phyloP scores from a whole-genome alignment of 768 basidiomycete genomes.

The Phylloporus sp. region DNA sequence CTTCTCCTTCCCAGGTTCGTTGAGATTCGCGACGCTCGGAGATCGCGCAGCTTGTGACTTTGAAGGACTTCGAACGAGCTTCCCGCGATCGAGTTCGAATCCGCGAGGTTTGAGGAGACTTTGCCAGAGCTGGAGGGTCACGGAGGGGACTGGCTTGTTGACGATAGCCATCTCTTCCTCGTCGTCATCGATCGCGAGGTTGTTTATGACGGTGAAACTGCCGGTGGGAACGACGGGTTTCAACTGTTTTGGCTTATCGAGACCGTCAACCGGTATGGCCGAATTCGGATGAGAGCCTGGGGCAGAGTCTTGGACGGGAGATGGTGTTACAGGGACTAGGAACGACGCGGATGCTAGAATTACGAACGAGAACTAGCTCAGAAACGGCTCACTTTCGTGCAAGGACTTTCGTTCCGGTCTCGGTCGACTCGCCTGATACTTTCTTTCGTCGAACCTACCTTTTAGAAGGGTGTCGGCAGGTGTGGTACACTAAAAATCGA shows the following conservation, averaged over 20 bases:
- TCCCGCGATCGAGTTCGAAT: constrained; percentile 52
- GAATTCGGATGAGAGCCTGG: constrained; percentile 13
- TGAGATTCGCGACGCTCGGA: not conserved
- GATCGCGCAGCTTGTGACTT: constrained; percentile 35
- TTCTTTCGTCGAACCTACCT: constrained; percentile 62
- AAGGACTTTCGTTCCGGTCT: constrained; percentile 50
- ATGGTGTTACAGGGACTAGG: constrained; percentile 11
- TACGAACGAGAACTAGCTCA: not conserved
- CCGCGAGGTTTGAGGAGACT: constrained; percentile 63
- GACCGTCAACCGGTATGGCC: constrained; percentile 6
- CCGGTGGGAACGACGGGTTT: constrained; percentile 10
- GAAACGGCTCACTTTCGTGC: constrained; percentile 18
- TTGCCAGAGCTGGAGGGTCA: constrained; percentile 67
- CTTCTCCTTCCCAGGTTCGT: constrained; percentile 13
- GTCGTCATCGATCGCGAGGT: constrained; percentile 22
- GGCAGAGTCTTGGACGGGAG: constrained; percentile 13
- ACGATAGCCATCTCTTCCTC: constrained; percentile 56
- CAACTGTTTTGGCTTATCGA: constrained; percentile 19
- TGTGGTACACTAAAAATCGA: not conserved
- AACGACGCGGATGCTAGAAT: not conserved
- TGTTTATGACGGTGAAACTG: constrained; percentile 19
- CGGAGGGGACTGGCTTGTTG: constrained; percentile 53
- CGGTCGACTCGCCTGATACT: constrained; percentile 55
- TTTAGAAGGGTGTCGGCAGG: not conserved
- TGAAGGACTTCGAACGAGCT: constrained; percentile 57